Evolutionary conservation across 306 rosid genomes (phyloP).

Genomic region (Cyclanthera cordifolia): DNA sequence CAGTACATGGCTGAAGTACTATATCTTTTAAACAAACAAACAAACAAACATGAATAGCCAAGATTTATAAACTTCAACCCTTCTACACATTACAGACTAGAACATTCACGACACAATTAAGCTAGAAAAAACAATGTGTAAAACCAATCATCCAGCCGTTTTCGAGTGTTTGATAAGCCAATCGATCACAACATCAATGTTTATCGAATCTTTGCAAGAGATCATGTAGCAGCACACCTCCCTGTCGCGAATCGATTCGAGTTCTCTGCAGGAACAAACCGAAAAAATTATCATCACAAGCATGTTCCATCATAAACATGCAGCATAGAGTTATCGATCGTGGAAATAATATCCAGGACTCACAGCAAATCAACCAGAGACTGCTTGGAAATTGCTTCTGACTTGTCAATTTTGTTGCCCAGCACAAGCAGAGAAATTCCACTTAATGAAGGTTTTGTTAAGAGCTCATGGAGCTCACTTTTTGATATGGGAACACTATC

Average conservation of each 20-base stretch:
- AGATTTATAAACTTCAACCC: constrained; percentile 1
- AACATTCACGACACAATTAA: background rate
- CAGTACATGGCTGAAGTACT: background rate
- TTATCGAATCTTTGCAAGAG: constrained; percentile 90
- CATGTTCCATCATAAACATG: background rate
- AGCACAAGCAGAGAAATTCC: constrained; percentile 80
- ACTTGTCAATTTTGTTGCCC: constrained; percentile 89
- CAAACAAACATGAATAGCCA: constrained; percentile 1
- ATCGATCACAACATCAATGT: constrained; percentile 79
- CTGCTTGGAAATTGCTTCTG: constrained; percentile 91
- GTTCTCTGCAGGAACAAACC: constrained; percentile 47
- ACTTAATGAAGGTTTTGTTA: constrained; percentile 56
- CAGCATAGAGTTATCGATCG: background rate
- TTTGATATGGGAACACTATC: constrained; percentile 78
- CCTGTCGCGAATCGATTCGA: constrained; percentile 62
- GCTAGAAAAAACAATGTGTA: background rate
- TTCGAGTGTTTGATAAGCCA: constrained; percentile 96
- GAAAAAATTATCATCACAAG: background rate
- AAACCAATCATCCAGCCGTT: constrained; percentile 40
- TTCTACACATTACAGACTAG: background rate
- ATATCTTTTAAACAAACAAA: background rate
- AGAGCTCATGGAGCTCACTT: constrained; percentile 77
- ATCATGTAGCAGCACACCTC: constrained; percentile 96
- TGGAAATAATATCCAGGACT: constrained; percentile 22
- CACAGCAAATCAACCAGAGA: constrained; percentile 80